phyloP scores from a whole-genome alignment of 78 protist species.

The Dictyostelium brefeldianum region DNA sequence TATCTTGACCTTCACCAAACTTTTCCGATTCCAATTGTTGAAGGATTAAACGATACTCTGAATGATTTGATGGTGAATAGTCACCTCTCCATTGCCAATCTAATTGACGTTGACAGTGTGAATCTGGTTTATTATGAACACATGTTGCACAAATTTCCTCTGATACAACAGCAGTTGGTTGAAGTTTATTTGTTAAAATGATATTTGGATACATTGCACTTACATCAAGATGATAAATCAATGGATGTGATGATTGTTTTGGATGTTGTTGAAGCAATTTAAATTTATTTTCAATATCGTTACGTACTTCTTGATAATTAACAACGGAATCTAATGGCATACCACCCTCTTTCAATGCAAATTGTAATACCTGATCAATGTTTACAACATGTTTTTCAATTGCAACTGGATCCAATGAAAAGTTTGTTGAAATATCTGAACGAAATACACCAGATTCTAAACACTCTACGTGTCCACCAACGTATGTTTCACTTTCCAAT shows the following conservation, averaged over 20 bases:
- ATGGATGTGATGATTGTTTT: slow-evolving; percentile 89
- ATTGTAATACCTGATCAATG: slow-evolving; percentile 74
- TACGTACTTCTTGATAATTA: slow-evolving; percentile 88
- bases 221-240: slow-evolving; percentile 99
- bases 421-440: slow-evolving; percentile 90
- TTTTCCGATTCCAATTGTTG: slow-evolving; percentile 89
- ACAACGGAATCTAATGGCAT: not conserved
- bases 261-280: slow-evolving; percentile 84
- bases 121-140: slow-evolving; percentile 90
- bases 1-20: slow-evolving; percentile 45
- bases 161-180: slow-evolving; percentile 96
- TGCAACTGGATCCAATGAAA: slow-evolving; percentile 80
- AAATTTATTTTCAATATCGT: slow-evolving; percentile 64
- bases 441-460: slow-evolving; percentile 97
- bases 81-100: slow-evolving; percentile 98
- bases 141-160: slow-evolving; percentile 96
- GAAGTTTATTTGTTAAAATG: slow-evolving; percentile 99
- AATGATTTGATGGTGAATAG: slow-evolving; percentile 79
- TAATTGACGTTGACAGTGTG: slow-evolving; percentile 87
- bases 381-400: slow-evolving; percentile 72
- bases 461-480: slow-evolving; percentile 99
- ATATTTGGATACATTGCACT: slow-evolving; percentile 99
- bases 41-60: slow-evolving; percentile 80
- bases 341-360: slow-evolving; percentile 83
- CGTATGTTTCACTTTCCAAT: slow-evolving; percentile 97